Conservation (phyloP, 148 eudicot genomes). For the Rhododendron simsii region DNA sequence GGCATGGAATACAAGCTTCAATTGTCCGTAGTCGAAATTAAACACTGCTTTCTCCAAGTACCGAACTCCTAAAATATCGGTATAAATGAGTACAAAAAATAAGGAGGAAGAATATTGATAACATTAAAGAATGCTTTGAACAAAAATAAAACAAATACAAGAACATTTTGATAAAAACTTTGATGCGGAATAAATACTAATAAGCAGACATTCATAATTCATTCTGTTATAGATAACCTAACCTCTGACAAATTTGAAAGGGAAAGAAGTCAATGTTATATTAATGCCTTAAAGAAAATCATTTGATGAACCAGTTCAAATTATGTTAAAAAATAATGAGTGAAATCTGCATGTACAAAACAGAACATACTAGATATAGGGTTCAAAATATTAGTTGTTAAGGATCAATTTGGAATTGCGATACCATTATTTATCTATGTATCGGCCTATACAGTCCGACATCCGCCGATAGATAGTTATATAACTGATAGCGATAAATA, state of each 20-base stretch:
- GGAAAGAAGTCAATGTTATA: not conserved
- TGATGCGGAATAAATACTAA: not conserved
- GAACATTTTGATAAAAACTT: not conserved
- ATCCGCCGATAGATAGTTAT: not conserved
- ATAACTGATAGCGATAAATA: not conserved
- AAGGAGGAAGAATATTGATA: not conserved
- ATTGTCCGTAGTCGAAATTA: constrained; percentile 85
- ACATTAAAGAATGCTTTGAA: not conserved
- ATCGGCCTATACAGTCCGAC: not conserved
- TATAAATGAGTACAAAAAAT: not conserved
- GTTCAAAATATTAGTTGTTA: not conserved
- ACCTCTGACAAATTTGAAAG: not conserved
- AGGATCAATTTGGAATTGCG: not conserved
- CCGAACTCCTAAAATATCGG: constrained; percentile 66
- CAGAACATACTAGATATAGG: not conserved
- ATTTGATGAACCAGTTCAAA: not conserved
- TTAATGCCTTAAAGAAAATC: not conserved
- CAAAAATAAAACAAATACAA: not conserved
- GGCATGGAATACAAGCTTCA: constrained; percentile 96
- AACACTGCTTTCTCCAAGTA: constrained; percentile 98
- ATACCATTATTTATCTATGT: not conserved
- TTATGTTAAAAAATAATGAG: not conserved
- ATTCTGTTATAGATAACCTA: not conserved
- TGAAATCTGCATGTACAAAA: not conserved
- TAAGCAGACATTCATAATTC: not conserved